Base-by-base conservation (phyloP, 495 filamentous ascomycete genomes). In the Daldinia bambusicola region DNA sequence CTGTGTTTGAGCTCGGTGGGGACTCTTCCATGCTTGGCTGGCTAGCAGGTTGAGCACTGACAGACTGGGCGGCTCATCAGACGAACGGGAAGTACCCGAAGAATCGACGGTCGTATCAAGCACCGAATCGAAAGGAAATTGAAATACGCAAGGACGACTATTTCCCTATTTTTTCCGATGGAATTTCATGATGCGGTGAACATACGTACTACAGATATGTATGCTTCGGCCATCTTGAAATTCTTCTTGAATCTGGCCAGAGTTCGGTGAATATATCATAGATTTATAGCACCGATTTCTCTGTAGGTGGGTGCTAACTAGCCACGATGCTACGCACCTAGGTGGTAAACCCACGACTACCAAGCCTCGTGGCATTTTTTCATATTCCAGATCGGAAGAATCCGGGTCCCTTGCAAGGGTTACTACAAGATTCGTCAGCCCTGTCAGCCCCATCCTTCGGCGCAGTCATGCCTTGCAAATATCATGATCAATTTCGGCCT, bases 351-450 rank as follows among this genome's bases (percentile, higher is more conserved):
- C 43, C 43, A 36, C 6, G 34, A 6, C 9, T n/a, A 18, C 40
- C 55, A 67, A 64, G 45, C 70, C 70, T 73, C 70, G 66, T 73
- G 70, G 70, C 52, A 69, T 73, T 60, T 65, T 36, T 36, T 36
- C 63, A 45, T 65, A 7, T 36, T 36, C 63, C 51, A 69, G 70
- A 73, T 73, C 70, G 70, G 70, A 69, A 73, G 70, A 73, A 73
- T 69, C 70, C 70, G 70, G 70, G 70, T 62, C 37, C 16, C 31
- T 53, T 61, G 4, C 32, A 56, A 18, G 37, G 56, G 56, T 60
- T 18, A 43, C 14, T 32, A 56, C 56, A 43, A 31, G 65, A 66
- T 31, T 68, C 70, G 66, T 73, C 70, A 73, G 70, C 70, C 70
- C 70, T 73, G 70, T 64, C 70, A 73, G 70, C 64, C 64, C 70